Base-by-base conservation (phyloP, 768 basidiomycete genomes). In the Boletus edulis region DNA sequence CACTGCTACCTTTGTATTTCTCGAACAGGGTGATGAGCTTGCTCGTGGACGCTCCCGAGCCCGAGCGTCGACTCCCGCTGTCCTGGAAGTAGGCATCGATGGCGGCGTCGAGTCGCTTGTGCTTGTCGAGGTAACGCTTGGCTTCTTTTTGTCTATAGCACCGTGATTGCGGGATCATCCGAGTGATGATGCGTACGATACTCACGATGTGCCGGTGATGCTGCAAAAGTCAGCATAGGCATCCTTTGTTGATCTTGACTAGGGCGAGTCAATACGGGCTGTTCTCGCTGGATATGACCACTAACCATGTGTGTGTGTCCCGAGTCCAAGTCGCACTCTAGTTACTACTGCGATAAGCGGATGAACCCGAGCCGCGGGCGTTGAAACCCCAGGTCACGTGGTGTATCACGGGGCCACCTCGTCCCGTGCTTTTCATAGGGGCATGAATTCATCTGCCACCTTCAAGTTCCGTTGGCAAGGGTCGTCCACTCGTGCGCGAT, bases 131-230 rank as follows among this genome's bases (percentile, higher is more conserved):
- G 71, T 81, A 90, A 64, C 81, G 81, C 61, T 72, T 82, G 12
- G 88, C 90, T 56, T 89, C 87, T 51, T 70, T 75, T 49, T 55
- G 31, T 12, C 78, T 78, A 46, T 39, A 27, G 27, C 9, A 38
- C 20, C 27, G 22, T 24, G 57, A 59, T 59, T 51, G 54, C 40
- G 35, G 29, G 31, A 27, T 1, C 15, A 31, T 46, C 37, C 35
- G 37, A 20, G 18, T 11, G 55, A 53, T 48, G 45, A 5, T 17
- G 18, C 8, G 15, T 48, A 12, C 24, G 41, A 47, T 45, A 81
- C 87, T 72, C 75, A 89, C 87, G 85, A 78, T 52, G 85, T 76
- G 53, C 86, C 83, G n/a, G 88, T 90, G 27, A 89, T 78, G 18
- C 70, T 67, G 59, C 81, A 81, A 69, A 90, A 89, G 59, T 86